phyloP scores from a whole-genome alignment of 2,329 filamentous ascomycete genomes.

The Mariannaea elegans region DNA sequence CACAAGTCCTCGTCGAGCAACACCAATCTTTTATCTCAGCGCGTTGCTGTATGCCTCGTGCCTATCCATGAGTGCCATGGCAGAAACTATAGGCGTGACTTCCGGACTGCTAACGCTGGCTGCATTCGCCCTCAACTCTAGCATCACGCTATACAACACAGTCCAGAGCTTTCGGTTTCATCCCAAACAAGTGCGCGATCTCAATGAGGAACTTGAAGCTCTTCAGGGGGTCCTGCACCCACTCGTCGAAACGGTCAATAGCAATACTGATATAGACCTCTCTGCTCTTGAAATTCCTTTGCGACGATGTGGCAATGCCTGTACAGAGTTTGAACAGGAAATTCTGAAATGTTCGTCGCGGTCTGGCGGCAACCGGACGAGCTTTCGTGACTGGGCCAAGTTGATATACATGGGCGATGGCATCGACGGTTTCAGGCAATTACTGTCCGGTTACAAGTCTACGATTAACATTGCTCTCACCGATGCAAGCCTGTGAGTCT shows the following conservation, averaged over 20 bases:
- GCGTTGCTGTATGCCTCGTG: too few species aligned
- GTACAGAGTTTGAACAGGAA: slow-evolving; percentile 51
- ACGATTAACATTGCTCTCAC: slow-evolving; percentile 34
- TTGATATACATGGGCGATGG: slow-evolving; percentile 55
- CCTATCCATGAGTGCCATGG: neutral
- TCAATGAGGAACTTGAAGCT: slow-evolving; percentile 50
- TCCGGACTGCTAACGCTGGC: slow-evolving; percentile 33
- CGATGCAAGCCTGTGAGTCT: slow-evolving; percentile 32
- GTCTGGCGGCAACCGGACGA: slow-evolving; percentile 46
- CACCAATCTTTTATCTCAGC: too few species aligned
- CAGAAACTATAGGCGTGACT: slow-evolving; percentile 3
- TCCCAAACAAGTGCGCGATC: slow-evolving; percentile 47
- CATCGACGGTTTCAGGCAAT: slow-evolving; percentile 50
- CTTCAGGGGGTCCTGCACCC: slow-evolving; percentile 48
- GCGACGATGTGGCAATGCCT: slow-evolving; percentile 52
- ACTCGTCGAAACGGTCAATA: slow-evolving; percentile 37
- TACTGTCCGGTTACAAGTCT: slow-evolving; percentile 52
- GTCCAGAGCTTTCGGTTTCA: slow-evolving; percentile 47
- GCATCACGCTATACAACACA: slow-evolving; percentile 47
- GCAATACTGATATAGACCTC: slow-evolving; percentile 23
- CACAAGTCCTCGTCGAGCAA: too few species aligned
- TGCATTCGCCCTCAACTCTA: slow-evolving; percentile 51
- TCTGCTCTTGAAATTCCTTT: slow-evolving; percentile 45
- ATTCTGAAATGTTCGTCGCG: slow-evolving; percentile 46
- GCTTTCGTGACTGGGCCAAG: slow-evolving; percentile 56